A percentile compares a stretch with the other conserved stretches of the same genome.
Evolutionary conservation across 2,329 filamentous ascomycete genomes (phyloP).

Genomic region (Diaporthe vexans): DNA sequence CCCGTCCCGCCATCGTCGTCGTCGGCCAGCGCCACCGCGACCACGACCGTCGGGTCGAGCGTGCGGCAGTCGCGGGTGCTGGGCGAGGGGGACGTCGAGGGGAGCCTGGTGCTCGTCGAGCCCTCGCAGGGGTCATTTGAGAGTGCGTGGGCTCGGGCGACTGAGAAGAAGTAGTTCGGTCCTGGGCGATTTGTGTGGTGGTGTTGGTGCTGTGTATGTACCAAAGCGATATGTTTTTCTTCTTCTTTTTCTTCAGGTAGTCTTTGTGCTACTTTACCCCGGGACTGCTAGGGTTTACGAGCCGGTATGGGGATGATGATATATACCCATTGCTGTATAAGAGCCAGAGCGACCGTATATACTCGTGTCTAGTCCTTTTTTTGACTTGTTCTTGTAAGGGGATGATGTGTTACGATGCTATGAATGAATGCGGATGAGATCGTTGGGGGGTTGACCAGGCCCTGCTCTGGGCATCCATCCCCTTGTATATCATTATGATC

Average conservation of each 20-base stretch:
- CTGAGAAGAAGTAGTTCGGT: constrained; percentile 55
- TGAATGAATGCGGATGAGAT: constrained; percentile 21
- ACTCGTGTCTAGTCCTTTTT: neutral
- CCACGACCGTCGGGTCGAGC: constrained; percentile 33
- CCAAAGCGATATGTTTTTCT: no score
- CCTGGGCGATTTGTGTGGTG: neutral
- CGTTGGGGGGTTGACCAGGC: neutral
- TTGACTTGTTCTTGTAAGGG: neutral
- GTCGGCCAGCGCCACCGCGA: constrained; percentile 6
- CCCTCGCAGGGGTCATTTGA: constrained; percentile 68
- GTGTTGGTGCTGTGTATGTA: no score
- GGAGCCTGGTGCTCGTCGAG: constrained; percentile 69
- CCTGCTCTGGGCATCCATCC: neutral
- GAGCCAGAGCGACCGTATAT: constrained; percentile 9
- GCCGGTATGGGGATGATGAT: constrained; percentile 7
- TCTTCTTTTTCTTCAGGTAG: no score
- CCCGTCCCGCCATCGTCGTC: constrained; percentile 53
- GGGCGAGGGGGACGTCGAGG: constrained; percentile 53
- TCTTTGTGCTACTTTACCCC: no score
- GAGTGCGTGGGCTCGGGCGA: constrained; percentile 78
- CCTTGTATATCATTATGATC: constrained; percentile 22
- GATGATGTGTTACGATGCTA: constrained; percentile 15
- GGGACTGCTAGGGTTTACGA: no score
- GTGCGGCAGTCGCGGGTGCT: constrained; percentile 45
- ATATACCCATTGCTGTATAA: constrained; percentile 36